These are phyloP conservation scores for Biscutella auriculata DNA, from an alignment of 441 rosid species.

Conservation along the genomic window DNA sequence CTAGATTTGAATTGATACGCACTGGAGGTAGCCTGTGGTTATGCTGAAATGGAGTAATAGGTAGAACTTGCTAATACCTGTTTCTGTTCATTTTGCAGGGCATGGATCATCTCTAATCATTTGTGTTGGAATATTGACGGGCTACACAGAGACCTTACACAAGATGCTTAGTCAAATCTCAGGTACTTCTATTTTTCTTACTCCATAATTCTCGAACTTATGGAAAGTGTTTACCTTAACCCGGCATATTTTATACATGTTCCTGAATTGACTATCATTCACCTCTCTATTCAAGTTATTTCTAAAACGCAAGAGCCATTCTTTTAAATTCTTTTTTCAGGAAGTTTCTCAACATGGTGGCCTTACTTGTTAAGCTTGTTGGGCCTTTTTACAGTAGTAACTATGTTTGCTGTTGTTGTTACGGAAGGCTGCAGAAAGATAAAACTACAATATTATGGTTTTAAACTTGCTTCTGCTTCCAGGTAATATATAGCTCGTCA, in stretches of 20 bases:
- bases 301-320: background rate
- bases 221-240: background rate
- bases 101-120: constrained; percentile 86
- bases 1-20: too few species aligned
- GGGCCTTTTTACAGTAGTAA: constrained; percentile 64
- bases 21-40: background rate
- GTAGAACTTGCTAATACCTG: constrained; percentile 1
- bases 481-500: constrained; percentile 32
- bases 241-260: background rate
- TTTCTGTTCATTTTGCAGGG: constrained; percentile 40
- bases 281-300: background rate
- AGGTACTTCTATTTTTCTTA: constrained; percentile 31
- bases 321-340: constrained; percentile 28
- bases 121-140: constrained; percentile 87
- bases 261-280: background rate
- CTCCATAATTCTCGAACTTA: background rate
- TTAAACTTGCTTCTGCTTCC: constrained; percentile 83
- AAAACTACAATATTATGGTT: constrained; percentile 86
- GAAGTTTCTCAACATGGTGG: constrained; percentile 61
- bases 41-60: background rate
- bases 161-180: constrained; percentile 84
- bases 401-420: constrained; percentile 92
- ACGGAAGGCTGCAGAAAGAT: constrained; percentile 97
- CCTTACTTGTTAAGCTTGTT: constrained; percentile 56
- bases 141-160: constrained; percentile 80